These are phyloP conservation scores for Backusella circina DNA, from an alignment of 192 early-diverging fungal species.

Conservation along the genomic window DNA sequence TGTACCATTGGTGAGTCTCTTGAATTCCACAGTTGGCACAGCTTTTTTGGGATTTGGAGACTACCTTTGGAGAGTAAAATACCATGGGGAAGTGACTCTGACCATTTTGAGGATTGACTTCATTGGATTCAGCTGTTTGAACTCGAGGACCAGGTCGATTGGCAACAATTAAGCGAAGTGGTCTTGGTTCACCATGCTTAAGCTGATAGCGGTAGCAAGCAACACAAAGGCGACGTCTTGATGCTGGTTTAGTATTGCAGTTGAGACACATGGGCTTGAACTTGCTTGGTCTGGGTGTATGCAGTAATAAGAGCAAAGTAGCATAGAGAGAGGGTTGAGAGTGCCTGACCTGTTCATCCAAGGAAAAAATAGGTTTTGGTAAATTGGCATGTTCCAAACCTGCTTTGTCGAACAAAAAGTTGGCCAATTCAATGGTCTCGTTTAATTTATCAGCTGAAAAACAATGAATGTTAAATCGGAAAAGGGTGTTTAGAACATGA, in stretches of 20 bases:
- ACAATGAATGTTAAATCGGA: constrained; percentile 27
- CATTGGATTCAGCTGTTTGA: background rate
- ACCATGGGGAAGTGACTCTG: constrained; percentile 4
- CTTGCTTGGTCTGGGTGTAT: constrained; percentile 24
- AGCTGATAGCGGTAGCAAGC: constrained; percentile 36
- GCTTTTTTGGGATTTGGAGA: background rate
- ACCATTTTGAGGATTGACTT: background rate
- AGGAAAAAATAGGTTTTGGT: constrained; percentile 9
- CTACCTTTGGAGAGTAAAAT: constrained; percentile 6
- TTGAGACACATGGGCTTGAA: constrained; percentile 28
- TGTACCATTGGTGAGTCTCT: constrained; percentile 35
- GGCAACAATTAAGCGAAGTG: constrained; percentile 24
- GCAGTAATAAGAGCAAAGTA: constrained; percentile 11
- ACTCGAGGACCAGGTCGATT: constrained; percentile 11
- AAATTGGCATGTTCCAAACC: constrained; percentile 10
- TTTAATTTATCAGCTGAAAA: constrained; percentile 14
- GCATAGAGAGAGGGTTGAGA: constrained; percentile 14
- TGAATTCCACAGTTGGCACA: constrained; percentile 29
- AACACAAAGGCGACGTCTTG: constrained; percentile 26
- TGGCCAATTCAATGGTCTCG: constrained; percentile 7
- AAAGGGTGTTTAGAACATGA: constrained; percentile 31
- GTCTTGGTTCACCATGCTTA: constrained; percentile 24
- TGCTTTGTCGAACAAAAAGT: constrained; percentile 18
- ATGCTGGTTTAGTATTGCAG: constrained; percentile 26
- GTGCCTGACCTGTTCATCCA: background rate